Base-by-base conservation (phyloP, 257 asterid species). In the Solanum bukasovii region DNA sequence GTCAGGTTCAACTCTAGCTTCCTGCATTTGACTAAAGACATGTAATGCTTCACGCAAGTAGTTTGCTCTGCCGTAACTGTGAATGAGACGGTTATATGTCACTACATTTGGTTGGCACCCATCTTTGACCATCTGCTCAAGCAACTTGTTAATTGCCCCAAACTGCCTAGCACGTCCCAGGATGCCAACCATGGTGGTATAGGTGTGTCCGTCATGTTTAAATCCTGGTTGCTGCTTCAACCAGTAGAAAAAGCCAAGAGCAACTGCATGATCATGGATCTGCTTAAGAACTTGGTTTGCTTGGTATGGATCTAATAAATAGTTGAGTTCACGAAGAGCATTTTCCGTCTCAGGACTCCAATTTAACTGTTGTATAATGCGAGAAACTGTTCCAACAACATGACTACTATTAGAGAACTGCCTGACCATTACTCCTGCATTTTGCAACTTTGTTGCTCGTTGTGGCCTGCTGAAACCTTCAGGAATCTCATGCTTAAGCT, bases 111-210 rank as follows among this genome's bases (percentile, higher is more conserved):
- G 99, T 75, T 93, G 91, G 87, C 98, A 97, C 35, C 98, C 98
- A 65, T 96, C 98, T 52, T 38, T 88, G 34, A 93, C 92, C 99
- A 97, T 96, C 92, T 96, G 98, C 67, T 92, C 91, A 40, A 96
- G 98, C 88, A 97, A 91, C 88, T 90, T 94, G 90, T 94, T 91
- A 88, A 95, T 93, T 74, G 91, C 91, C 14, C 92, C 95, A 83
- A 97, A 97, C 89, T 96, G 98, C 85, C 94, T 88, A 11, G 98
- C 95, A 72, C 98, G 97, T n/a, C 99, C 99, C 89, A 96, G 98
- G 72, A 96, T 94, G 38, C 99, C 99, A 29, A 96, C 96, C 98
- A 96, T 96, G 89, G 99, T 97, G 71, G 99, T 97, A 88, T 97
- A 97, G 0, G 99, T 96, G 83, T 96, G 98, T 1, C 98, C 98